Conservation (phyloP, 176 grass and related monocot genomes). For the Hordeum marinum region DNA sequence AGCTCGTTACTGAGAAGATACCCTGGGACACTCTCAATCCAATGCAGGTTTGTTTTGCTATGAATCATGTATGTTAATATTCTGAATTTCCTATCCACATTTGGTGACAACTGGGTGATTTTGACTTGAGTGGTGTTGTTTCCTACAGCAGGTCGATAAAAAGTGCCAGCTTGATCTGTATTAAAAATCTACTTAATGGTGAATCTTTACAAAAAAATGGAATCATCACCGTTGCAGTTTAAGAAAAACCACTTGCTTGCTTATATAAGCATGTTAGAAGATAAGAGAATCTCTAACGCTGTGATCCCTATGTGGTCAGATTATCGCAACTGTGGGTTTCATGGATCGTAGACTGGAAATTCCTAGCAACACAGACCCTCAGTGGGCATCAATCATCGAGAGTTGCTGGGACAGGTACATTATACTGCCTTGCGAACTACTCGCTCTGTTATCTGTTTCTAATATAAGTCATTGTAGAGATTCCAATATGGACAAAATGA, state of each 20-base stretch:
- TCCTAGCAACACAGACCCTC: slow-evolving; percentile 53
- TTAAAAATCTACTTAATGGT: neutral
- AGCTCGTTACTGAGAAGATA: slow-evolving; percentile 85
- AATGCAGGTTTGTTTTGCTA: slow-evolving; percentile 54
- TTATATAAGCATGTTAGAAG: neutral
- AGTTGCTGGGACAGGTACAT: slow-evolving; percentile 84
- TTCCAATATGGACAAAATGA: too few relatives aligned
- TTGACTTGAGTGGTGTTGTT: neutral
- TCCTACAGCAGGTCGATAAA: neutral
- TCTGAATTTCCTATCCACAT: neutral
- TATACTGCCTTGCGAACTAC: neutral
- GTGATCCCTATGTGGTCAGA: slow-evolving; percentile 25
- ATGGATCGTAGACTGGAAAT: slow-evolving; percentile 88
- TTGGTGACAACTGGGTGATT: neutral
- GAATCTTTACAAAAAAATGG: neutral
- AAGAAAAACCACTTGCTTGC: neutral
- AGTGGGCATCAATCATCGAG: slow-evolving; percentile 70
- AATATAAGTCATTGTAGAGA: too few relatives aligned
- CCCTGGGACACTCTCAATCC: slow-evolving; percentile 93
- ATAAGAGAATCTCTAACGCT: neutral
- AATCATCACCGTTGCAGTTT: neutral
- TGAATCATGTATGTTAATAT: neutral
- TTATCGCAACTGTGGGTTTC: slow-evolving; percentile 82
- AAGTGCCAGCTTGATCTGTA: neutral
- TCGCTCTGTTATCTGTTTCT: too few relatives aligned